phyloP scores from a whole-genome alignment of 176 grass and related monocot genomes.

The Puya raimondii region DNA sequence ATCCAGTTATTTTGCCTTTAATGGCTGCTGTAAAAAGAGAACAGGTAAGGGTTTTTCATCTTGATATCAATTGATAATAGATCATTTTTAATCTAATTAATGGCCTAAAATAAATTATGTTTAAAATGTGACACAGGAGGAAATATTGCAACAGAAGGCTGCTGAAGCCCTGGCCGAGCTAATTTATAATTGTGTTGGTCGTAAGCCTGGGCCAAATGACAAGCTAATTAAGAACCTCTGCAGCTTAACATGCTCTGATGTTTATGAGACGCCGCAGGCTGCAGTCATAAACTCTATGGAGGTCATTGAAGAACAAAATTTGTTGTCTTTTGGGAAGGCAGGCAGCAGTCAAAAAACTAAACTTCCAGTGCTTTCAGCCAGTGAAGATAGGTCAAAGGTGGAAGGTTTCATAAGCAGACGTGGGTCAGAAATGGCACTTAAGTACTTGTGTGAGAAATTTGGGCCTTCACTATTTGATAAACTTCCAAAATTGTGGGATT shows the following conservation, averaged over 20 bases:
- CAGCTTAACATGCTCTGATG: conserved; percentile 74
- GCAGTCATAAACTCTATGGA: conserved; percentile 85
- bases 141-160: conserved; percentile 92
- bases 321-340: conserved; percentile 63
- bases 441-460: conserved; percentile 90
- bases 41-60: conserved; percentile 44
- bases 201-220: conserved; percentile 94
- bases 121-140: conserved; percentile 55
- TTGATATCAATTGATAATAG: conserved; percentile 5
- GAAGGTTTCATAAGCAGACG: conserved; percentile 87
- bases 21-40: conserved; percentile 99
- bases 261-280: conserved; percentile 80
- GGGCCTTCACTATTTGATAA: conserved; percentile 77
- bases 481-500: conserved; percentile 92
- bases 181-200: conserved; percentile 84
- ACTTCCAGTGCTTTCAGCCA: conserved; percentile 33
- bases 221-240: conserved; percentile 94
- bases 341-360: conserved; percentile 48
- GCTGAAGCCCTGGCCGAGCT: conserved; percentile 94
- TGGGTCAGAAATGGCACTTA: conserved; percentile 84
- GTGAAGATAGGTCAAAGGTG: conserved; percentile 65
- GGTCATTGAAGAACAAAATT: conserved; percentile 83
- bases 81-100: conserved; percentile 14
- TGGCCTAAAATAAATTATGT: conserved; percentile 17
- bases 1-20: conserved; percentile 97